These are phyloP conservation scores for Magnusiomyces ingens DNA, from an alignment of 1,139 yeast genomes.

Conservation along the genomic window DNA sequence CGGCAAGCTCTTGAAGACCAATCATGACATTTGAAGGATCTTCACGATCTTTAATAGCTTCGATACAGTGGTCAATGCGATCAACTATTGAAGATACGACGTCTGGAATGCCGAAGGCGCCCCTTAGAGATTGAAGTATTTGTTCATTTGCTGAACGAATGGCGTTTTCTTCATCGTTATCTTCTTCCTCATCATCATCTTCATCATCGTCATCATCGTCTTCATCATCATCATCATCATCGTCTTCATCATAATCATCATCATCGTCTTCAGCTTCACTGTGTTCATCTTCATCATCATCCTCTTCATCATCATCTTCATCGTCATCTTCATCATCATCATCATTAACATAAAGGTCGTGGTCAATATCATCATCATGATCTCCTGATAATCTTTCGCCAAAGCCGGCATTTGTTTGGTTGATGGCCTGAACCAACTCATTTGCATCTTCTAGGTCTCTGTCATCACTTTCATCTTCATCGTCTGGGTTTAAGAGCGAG, in stretches of 20 bases:
- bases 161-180: slow-evolving; percentile 25
- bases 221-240: slow-evolving; percentile 7
- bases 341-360: slow-evolving; percentile 25
- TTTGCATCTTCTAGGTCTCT: slow-evolving; percentile 13
- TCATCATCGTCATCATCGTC: slow-evolving; percentile 11
- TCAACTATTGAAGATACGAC: slow-evolving; percentile 22
- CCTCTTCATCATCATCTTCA: slow-evolving; percentile 20
- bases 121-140: slow-evolving; percentile 11
- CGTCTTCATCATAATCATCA: slow-evolving; percentile 23
- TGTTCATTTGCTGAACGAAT: slow-evolving; percentile 25
- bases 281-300: slow-evolving; percentile 13
- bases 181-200: slow-evolving; percentile 19
- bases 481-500: slow-evolving; percentile 3
- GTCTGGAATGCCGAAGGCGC: slow-evolving; percentile 14
- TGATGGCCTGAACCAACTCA: no score
- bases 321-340: slow-evolving; percentile 22
- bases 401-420: slow-evolving; percentile 15
- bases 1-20: slow-evolving; percentile 36
- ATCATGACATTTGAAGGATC: slow-evolving; percentile 42
- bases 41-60: slow-evolving; percentile 30
- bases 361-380: slow-evolving; percentile 21
- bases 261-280: slow-evolving; percentile 27
- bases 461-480: slow-evolving; percentile 3
- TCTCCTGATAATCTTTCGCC: no score
- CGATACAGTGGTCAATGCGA: slow-evolving; percentile 26